Base-by-base conservation (phyloP, 306 rosid genomes). In the Herpetospermum pedunculosum region DNA sequence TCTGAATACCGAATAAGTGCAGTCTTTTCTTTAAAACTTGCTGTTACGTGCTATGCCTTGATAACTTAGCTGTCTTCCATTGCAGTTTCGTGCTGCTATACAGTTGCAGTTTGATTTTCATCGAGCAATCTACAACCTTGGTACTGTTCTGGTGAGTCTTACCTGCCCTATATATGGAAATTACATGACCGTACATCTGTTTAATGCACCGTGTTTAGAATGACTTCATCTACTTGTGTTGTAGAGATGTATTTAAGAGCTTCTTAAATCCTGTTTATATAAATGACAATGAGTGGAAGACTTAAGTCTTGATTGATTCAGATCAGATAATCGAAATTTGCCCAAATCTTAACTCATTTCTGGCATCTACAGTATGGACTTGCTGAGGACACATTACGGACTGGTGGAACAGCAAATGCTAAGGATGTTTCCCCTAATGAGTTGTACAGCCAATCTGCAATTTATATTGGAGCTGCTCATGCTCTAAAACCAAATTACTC, bases 381-480 rank as follows among this genome's bases (percentile, higher is more conserved):
- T 79, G 99, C 99, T 6, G 99, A 95, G 88, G 99, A 95, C 87
- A 95, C 99, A 71, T 83, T 91, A 81, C 84, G 99, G 84, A 87
- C 92, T 53, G 99, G 99, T 73, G 96, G 88, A 65, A 83, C 87
- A 0, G 78, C 81, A 21, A 79, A 29, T 84, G 76, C 83, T 48
- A 90, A 91, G 81, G 96, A 94, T 57, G 92, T 87, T 85, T 86
- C 96, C 41, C 92, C 99, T 23, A 84, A 91, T 83, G 99, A 95
- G 78, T 47, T 91, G 83, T 95, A 95, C 87, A 89, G 99, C 86
- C 99, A 95, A 84, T 95, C 99, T 52, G 99, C 99, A 28, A 94
- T 95, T 80, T 91, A 95, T 83, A 95, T 95, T 80, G 97, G 97
- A 37, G 96, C 99, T 85, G 96, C 99, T 70, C 99, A 94, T 87